Conservation (phyloP, 306 rosid species). For the Rosa chinensis region DNA sequence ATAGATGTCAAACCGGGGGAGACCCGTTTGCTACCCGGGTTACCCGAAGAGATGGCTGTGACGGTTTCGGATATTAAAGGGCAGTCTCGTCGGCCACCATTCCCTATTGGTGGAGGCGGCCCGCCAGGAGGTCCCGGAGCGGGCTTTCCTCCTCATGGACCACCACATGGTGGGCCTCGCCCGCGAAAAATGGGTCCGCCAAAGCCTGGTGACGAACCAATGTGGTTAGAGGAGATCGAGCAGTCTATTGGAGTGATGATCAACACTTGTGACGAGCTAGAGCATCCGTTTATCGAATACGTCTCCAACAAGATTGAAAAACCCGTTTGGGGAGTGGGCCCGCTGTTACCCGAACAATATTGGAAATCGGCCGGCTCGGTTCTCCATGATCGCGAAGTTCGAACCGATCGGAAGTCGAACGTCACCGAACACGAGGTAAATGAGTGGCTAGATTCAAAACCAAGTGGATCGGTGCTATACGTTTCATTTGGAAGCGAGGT, state of each 20-base stretch:
- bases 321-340: conserved; percentile 74
- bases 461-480: conserved; percentile 48
- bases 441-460: conserved; percentile 57
- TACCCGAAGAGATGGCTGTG: conserved; percentile 54
- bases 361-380: conserved; percentile 49
- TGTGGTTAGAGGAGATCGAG: conserved; percentile 32
- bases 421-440: conserved; percentile 48
- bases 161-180: conserved; percentile 17
- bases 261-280: conserved; percentile 76
- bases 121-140: conserved; percentile 10
- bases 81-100: conserved; percentile 23
- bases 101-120: not conserved
- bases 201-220: conserved; percentile 31
- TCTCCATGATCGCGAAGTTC: conserved; percentile 39
- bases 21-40: conserved; percentile 45
- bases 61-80: conserved; percentile 35
- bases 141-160: conserved; percentile 2
- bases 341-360: conserved; percentile 58
- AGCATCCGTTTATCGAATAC: conserved; percentile 49
- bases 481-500: conserved; percentile 57
- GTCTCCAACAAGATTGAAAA: conserved; percentile 23
- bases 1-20: conserved; percentile 44
- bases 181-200: conserved; percentile 36
- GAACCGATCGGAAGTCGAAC: conserved; percentile 36
- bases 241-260: conserved; percentile 39